Percentiles rank a stretch among this genome's conserved stretches.
These are phyloP conservation scores for Anastatica hierochuntica DNA, from an alignment of 345 rosid genomes.

Conservation along the genomic window DNA sequence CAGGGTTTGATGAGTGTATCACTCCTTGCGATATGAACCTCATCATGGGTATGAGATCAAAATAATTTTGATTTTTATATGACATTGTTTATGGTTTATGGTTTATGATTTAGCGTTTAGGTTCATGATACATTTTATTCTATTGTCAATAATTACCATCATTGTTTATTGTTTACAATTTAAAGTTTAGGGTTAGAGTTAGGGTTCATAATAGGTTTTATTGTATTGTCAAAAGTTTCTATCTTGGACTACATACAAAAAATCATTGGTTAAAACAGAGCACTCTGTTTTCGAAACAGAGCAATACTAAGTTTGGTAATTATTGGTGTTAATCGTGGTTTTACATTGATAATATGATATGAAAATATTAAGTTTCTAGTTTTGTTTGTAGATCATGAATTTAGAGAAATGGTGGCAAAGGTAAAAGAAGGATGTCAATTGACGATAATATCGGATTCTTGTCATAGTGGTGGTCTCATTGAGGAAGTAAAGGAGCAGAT, in stretches of 20 bases:
- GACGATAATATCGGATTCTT: constrained; percentile 23
- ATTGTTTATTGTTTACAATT: too few relatives aligned
- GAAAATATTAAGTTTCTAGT: too few relatives aligned
- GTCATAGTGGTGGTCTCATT: constrained; percentile 28
- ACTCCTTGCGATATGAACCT: constrained; percentile 97
- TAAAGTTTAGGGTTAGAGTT: too few relatives aligned
- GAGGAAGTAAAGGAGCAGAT: constrained; percentile 21
- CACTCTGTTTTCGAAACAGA: background rate
- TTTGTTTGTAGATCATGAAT: constrained; percentile 19
- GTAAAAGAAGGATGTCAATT: constrained; percentile 1
- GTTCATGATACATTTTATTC: too few relatives aligned
- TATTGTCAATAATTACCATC: too few relatives aligned
- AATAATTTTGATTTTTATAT: too few relatives aligned
- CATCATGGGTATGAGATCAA: constrained; percentile 47
- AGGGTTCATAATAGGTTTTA: too few relatives aligned
- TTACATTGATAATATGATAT: background rate
- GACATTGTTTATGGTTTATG: too few relatives aligned
- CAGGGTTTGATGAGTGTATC: constrained; percentile 85
- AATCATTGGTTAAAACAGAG: background rate
- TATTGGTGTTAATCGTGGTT: background rate
- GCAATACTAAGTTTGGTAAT: background rate
- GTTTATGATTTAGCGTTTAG: too few relatives aligned
- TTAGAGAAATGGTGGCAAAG: constrained; percentile 7
- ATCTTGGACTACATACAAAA: too few relatives aligned
- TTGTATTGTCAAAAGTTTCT: too few relatives aligned